Conservation (phyloP, 306 rosid genomes). For the Myrica gale region DNA sequence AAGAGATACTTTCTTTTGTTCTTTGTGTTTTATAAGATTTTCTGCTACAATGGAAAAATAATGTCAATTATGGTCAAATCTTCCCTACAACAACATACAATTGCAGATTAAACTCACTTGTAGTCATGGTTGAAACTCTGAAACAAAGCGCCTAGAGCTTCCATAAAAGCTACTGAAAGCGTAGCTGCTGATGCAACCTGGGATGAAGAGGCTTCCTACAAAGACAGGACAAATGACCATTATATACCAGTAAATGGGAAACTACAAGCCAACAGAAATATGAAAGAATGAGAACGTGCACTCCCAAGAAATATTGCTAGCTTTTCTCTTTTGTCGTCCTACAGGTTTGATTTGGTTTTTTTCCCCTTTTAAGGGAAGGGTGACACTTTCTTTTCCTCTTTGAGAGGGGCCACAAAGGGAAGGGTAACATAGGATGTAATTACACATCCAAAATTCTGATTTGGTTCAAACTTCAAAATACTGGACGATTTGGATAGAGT, state of each 20-base stretch:
- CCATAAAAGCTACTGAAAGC: slow-evolving; percentile 96
- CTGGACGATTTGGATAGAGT: not conserved
- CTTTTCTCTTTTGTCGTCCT: not conserved
- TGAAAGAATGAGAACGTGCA: not conserved
- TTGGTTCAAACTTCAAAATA: not conserved
- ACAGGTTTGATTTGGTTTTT: not conserved
- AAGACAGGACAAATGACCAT: slow-evolving; percentile 12
- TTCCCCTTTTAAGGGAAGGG: not conserved
- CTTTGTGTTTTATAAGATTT: not conserved
- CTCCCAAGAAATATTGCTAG: not conserved
- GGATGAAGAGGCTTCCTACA: slow-evolving; percentile 88
- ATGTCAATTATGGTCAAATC: not conserved
- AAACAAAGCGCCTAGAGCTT: slow-evolving; percentile 90
- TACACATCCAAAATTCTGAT: not conserved
- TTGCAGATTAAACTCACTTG: slow-evolving; percentile 54
- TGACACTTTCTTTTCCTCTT: not conserved
- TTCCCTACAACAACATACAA: not conserved
- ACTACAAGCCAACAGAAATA: not conserved
- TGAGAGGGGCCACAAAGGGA: not conserved
- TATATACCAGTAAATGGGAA: slow-evolving; percentile 18
- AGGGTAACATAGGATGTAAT: not conserved
- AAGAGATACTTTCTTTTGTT: not conserved
- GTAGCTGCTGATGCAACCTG: slow-evolving; percentile 96
- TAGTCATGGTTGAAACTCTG: slow-evolving; percentile 82
- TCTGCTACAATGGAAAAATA: not conserved